Conservation (phyloP, 768 basidiomycete species). For the Xerocomellus dryophilus region DNA sequence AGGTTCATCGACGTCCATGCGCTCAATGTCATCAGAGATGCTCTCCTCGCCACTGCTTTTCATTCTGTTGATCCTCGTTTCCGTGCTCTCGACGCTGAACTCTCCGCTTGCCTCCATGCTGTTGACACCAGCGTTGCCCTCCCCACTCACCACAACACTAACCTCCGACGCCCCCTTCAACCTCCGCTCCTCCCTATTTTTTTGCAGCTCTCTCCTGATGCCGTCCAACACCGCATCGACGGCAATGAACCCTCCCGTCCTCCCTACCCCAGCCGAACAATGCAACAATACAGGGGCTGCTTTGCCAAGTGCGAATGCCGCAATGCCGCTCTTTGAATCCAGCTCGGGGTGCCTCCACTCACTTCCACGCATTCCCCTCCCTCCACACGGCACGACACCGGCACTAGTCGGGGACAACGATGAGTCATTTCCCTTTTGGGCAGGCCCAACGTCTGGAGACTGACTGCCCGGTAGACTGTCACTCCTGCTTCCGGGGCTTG, state of each 20-base stretch:
- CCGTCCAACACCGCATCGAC: constrained; percentile 84
- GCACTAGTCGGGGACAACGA: constrained; percentile 21
- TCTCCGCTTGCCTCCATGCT: constrained; percentile 4
- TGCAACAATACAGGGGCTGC: constrained; percentile 70
- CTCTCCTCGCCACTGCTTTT: constrained; percentile 3
- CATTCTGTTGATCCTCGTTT: constrained; percentile 2
- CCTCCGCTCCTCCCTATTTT: constrained; percentile 26
- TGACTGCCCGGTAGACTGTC: constrained; percentile 16
- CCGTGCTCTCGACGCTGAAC: constrained; percentile 6
- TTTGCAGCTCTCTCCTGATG: constrained; percentile 55
- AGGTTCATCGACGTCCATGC: constrained; percentile 30
- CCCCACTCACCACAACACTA: background rate
- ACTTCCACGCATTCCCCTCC: constrained; percentile 12
- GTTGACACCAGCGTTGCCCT: constrained; percentile 1
- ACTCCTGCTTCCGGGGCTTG: constrained; percentile 20
- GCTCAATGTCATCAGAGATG: constrained; percentile 7
- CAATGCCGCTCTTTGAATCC: constrained; percentile 55
- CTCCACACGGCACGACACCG: background rate
- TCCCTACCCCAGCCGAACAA: constrained; percentile 92
- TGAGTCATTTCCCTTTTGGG: constrained; percentile 1
- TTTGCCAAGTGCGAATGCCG: constrained; percentile 46
- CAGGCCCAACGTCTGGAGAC: constrained; percentile 16
- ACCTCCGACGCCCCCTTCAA: constrained; percentile 2
- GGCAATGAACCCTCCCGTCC: constrained; percentile 92
- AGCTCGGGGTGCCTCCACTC: constrained; percentile 40